Percentiles rank a stretch among this genome's conserved stretches.
phyloP scores from a whole-genome alignment of 2,329 filamentous ascomycete genomes.

The Xylogone sp. region DNA sequence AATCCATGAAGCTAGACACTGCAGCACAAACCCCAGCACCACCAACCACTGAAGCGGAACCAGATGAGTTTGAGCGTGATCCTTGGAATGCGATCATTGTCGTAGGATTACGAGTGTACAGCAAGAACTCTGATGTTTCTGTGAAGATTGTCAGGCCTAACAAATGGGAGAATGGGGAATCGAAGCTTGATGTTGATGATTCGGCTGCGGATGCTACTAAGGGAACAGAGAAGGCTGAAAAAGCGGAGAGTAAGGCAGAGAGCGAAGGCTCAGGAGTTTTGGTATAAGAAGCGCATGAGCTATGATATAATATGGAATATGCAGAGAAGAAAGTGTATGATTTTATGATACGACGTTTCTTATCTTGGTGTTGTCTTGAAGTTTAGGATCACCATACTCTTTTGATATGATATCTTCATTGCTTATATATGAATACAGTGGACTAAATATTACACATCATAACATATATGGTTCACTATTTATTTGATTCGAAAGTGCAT shows the following conservation, averaged over 20 bases:
- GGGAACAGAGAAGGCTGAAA: constrained; percentile 15
- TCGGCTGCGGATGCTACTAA: constrained; percentile 42
- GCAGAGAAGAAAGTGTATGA: no score
- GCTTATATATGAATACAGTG: no score
- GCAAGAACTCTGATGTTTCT: constrained; percentile 35
- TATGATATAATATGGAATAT: background rate
- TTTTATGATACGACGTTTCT: no score
- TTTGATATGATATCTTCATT: no score
- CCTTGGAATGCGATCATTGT: constrained; percentile 63
- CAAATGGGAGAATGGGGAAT: constrained; percentile 16
- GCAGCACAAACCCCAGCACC: constrained; percentile 19
- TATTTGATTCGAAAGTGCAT: no score
- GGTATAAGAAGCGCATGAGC: background rate
- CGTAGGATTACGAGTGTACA: constrained; percentile 58
- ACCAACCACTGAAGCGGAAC: constrained; percentile 40
- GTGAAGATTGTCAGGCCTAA: constrained; percentile 20
- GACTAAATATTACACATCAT: no score
- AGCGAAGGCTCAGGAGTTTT: background rate
- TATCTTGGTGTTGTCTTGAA: no score
- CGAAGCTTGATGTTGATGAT: constrained; percentile 41
- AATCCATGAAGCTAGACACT: constrained; percentile 15
- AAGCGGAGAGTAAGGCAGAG: background rate
- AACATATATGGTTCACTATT: no score
- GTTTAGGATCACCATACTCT: no score
- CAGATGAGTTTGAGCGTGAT: constrained; percentile 51